Evolutionary conservation across 495 filamentous ascomycete species (phyloP).

Genomic region (Neurospora sp.): DNA sequence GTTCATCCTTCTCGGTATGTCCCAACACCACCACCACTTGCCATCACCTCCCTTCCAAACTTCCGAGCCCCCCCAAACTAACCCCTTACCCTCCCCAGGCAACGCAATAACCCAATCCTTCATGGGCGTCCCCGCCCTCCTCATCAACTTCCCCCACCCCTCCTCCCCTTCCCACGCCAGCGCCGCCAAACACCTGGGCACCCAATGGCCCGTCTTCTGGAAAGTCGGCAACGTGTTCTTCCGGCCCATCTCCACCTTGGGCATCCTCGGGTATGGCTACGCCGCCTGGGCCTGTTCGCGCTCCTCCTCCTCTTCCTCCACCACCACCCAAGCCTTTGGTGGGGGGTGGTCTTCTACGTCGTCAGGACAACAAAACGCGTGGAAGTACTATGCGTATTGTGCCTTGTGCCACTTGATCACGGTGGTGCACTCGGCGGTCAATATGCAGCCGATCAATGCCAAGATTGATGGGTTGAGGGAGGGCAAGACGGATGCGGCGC

Average conservation of each 20-base stretch:
- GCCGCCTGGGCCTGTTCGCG: constrained; percentile 19
- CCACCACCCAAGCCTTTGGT: not conserved
- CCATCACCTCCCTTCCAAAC: too few relatives aligned
- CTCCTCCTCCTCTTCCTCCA: constrained; percentile 2
- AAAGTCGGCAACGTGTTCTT: constrained; percentile 38
- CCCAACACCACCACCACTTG: too few relatives aligned
- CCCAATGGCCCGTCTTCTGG: constrained; percentile 41
- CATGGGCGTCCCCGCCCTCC: constrained; percentile 38
- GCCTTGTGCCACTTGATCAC: constrained; percentile 33
- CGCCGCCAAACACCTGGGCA: constrained; percentile 31
- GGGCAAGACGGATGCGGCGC: constrained; percentile 18
- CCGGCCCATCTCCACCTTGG: constrained; percentile 37
- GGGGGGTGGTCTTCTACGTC: not conserved
- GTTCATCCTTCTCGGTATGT: constrained; percentile 36
- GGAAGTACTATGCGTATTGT: constrained; percentile 28
- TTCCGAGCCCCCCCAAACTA: not conserved
- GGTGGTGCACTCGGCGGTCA: constrained; percentile 36
- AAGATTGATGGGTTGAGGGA: constrained; percentile 29
- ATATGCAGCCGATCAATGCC: constrained; percentile 42
- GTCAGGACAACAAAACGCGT: constrained; percentile 18
- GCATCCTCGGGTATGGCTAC: constrained; percentile 37
- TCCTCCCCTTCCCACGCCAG: constrained; percentile 25
- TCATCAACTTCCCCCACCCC: constrained; percentile 36
- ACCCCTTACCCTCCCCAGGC: constrained; percentile 13
- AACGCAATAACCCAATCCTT: constrained; percentile 44